These are phyloP conservation scores for Wolfiporia cocos DNA, from an alignment of 1,284 basidiomycete species.

Conservation along the genomic window DNA sequence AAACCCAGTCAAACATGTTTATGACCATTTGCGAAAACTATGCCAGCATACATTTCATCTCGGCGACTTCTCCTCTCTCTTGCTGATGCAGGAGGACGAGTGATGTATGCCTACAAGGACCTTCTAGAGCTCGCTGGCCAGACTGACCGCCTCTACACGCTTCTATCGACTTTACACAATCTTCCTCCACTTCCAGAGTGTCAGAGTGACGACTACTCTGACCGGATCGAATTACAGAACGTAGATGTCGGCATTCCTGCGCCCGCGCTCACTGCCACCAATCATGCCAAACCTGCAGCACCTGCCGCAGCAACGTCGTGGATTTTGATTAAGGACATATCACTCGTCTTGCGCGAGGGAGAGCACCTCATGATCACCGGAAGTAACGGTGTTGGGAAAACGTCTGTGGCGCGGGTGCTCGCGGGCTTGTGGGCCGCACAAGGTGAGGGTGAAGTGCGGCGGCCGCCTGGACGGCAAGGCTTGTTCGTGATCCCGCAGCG, in stretches of 20 bases:
- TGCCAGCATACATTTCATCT: constrained; percentile 89
- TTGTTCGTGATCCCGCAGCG: constrained; percentile 92
- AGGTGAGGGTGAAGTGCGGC: constrained; percentile 35
- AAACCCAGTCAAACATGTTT: not conserved
- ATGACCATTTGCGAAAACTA: not conserved
- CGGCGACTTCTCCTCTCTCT: constrained; percentile 88
- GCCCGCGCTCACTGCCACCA: no score
- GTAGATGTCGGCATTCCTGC: constrained; percentile 73
- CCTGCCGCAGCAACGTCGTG: constrained; percentile 14
- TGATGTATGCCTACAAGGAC: constrained; percentile 92
- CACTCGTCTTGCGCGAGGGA: constrained; percentile 65
- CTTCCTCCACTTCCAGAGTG: constrained; percentile 44
- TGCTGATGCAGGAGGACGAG: constrained; percentile 89
- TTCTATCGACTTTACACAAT: constrained; percentile 82
- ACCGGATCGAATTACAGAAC: constrained; percentile 43
- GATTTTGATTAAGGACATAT: constrained; percentile 71
- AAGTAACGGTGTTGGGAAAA: constrained; percentile 92
- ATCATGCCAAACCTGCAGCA: constrained; percentile 16
- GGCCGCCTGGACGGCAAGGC: constrained; percentile 41
- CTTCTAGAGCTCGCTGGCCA: constrained; percentile 91
- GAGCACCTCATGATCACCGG: constrained; percentile 95
- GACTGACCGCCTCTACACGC: constrained; percentile 84
- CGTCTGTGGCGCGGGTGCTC: constrained; percentile 85
- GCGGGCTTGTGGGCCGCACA: constrained; percentile 82
- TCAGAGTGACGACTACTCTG: constrained; percentile 28